These are phyloP conservation scores for Dalbergia cochinchinensis DNA, from an alignment of 306 rosid species.

Conservation along the genomic window DNA sequence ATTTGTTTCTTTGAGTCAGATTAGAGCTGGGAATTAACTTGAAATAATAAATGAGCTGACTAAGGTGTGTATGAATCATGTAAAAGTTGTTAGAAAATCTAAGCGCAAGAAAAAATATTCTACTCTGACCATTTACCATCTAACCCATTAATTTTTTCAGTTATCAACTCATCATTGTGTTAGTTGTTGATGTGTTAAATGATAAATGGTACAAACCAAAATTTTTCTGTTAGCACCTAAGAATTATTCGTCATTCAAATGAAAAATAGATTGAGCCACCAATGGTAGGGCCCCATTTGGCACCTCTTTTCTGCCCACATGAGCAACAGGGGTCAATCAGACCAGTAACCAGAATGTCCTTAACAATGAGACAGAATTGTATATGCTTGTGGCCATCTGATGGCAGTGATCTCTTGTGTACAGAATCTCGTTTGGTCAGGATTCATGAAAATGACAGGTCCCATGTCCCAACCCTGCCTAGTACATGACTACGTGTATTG, in stretches of 20 bases:
- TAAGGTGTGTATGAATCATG: constrained; percentile 46
- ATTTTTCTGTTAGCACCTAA: too few relatives aligned
- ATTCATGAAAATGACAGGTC: constrained; percentile 50
- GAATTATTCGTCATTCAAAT: too few relatives aligned
- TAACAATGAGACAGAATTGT: constrained; percentile 61
- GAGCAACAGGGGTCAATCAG: constrained; percentile 54
- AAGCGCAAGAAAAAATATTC: not conserved
- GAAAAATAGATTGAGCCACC: constrained; percentile 43
- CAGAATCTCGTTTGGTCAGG: constrained; percentile 58
- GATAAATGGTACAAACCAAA: too few relatives aligned
- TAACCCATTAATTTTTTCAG: too few relatives aligned
- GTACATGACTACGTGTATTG: constrained; percentile 20
- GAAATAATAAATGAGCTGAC: constrained; percentile 63
- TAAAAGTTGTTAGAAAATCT: too few relatives aligned
- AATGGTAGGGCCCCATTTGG: constrained; percentile 53
- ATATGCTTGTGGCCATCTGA: constrained; percentile 63
- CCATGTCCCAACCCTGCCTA: constrained; percentile 41
- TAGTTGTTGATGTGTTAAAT: too few relatives aligned
- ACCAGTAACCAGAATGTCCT: constrained; percentile 64
- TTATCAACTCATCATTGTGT: too few relatives aligned
- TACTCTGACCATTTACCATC: too few relatives aligned
- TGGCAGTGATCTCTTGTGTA: constrained; percentile 56
- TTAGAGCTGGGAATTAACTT: constrained; percentile 47
- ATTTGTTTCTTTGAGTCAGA: constrained; percentile 36
- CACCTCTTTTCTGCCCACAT: constrained; percentile 43